Percentiles rank a stretch among this genome's conserved stretches.
phyloP scores from a whole-genome alignment of 2,329 filamentous ascomycete species.

The Hypoxylon sp. region DNA sequence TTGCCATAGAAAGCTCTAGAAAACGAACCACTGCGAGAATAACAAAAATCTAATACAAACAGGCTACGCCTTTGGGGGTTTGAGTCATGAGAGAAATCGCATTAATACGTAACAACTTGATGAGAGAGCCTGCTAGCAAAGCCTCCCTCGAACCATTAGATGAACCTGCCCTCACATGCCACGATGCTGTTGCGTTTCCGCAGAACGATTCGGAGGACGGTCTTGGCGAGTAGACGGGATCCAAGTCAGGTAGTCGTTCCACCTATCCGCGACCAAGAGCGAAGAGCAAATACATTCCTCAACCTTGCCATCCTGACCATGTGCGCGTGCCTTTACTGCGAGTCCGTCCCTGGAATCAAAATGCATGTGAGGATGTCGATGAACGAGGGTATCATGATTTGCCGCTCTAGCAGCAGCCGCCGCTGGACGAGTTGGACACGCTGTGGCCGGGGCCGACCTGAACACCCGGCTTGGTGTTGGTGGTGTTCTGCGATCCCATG shows the following conservation, averaged over 20 bases:
- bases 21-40: constrained; percentile 19
- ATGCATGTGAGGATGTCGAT: constrained; percentile 35
- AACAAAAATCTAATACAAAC: constrained; percentile 44
- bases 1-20: constrained; percentile 34
- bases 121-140: constrained; percentile 11
- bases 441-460: constrained; percentile 95
- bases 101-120: constrained; percentile 36
- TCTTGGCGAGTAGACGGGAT: constrained; percentile 35
- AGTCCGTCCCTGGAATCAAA: constrained; percentile 41
- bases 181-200: constrained; percentile 26
- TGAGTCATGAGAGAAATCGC: constrained; percentile 33
- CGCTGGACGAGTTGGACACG: constrained; percentile 84
- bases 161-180: constrained; percentile 33
- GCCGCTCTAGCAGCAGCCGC: constrained; percentile 83
- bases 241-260: constrained; percentile 42
- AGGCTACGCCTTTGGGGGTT: constrained; percentile 35
- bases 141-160: constrained; percentile 25
- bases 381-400: constrained; percentile 44
- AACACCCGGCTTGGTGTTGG: constrained; percentile 98
- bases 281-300: constrained; percentile 39
- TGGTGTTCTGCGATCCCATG: constrained; percentile 94
- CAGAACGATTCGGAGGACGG: constrained; percentile 30
- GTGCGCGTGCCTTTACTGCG: constrained; percentile 41
- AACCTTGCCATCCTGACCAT: constrained; percentile 39
- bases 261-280: constrained; percentile 43